phyloP scores from a whole-genome alignment of 352 stramenopile species.

The Phytophthora sp. region DNA sequence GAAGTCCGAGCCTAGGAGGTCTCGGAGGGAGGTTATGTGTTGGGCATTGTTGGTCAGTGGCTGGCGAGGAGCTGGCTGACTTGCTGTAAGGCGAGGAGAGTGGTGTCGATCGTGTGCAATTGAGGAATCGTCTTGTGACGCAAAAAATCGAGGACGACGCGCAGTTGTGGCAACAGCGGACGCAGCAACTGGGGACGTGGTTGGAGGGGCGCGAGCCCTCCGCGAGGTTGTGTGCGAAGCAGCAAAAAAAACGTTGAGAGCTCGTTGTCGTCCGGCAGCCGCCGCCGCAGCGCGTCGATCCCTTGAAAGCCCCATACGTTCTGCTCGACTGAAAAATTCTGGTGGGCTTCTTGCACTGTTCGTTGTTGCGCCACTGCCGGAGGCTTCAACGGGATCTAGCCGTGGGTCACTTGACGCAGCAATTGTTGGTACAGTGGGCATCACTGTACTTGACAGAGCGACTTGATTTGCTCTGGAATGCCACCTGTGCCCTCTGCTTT shows the following conservation, averaged over 20 bases:
- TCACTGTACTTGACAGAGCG: background rate
- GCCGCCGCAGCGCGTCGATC: no score
- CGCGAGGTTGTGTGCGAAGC: no score
- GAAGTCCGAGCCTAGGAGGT: slow-evolving; percentile 24
- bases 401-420: background rate
- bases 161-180: background rate
- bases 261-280: no score
- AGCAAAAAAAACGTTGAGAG: no score
- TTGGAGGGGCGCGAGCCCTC: no score
- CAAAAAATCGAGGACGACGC: slow-evolving; percentile 1
- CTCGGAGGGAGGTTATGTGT: slow-evolving; percentile 9
- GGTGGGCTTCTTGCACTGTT: no score
- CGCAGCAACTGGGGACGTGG: background rate
- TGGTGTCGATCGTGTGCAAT: background rate
- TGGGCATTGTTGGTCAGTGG: slow-evolving; percentile 12
- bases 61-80: slow-evolving; percentile 16
- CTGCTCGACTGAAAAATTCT: no score
- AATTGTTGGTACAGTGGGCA: background rate
- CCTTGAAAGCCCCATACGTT: no score
- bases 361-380: no score
- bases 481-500: background rate
- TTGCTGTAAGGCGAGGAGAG: slow-evolving; percentile 8
- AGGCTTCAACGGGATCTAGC: background rate
- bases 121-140: slow-evolving; percentile 15
- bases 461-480: background rate